Percentiles rank a stretch among this genome's conserved stretches.
These are phyloP conservation scores for Syncephalis plumigaleata DNA, from an alignment of 371 early-diverging fungal genomes.

Conservation along the genomic window DNA sequence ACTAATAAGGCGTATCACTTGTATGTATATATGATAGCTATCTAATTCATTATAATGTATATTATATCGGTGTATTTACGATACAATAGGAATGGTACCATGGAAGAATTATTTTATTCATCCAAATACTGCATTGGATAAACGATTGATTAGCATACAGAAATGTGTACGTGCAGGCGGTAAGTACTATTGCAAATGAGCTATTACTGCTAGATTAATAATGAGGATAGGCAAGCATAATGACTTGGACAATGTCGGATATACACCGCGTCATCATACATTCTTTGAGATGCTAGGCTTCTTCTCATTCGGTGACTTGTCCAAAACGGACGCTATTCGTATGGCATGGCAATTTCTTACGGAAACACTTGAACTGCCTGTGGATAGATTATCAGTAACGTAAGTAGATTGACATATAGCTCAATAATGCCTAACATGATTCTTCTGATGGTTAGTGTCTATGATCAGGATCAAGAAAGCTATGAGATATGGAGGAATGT, in stretches of 20 bases:
- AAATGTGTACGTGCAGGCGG: slow-evolving; percentile 67
- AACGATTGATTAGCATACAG: slow-evolving; percentile 42
- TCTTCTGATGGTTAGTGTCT: slow-evolving; percentile 19
- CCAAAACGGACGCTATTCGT: slow-evolving; percentile 34
- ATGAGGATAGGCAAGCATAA: slow-evolving; percentile 39
- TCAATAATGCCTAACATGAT: background rate
- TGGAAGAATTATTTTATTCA: slow-evolving; percentile 54
- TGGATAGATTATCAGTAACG: slow-evolving; percentile 42
- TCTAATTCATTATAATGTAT: background rate
- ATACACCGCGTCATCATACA: slow-evolving; percentile 61
- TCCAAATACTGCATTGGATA: slow-evolving; percentile 38
- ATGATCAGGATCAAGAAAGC: slow-evolving; percentile 43
- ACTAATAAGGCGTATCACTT: too few relatives aligned
- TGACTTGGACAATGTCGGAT: slow-evolving; percentile 65
- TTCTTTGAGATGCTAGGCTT: slow-evolving; percentile 78
- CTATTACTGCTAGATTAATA: background rate
- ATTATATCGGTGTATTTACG: background rate
- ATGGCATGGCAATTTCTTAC: slow-evolving; percentile 57
- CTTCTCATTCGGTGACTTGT: slow-evolving; percentile 57
- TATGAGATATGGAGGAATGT: slow-evolving; percentile 42
- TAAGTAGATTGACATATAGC: slow-evolving; percentile 12
- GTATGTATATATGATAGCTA: background rate
- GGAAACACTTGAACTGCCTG: slow-evolving; percentile 36
- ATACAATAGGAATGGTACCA: slow-evolving; percentile 48
- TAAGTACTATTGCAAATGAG: background rate